Base-by-base conservation (phyloP, 495 filamentous ascomycete species). In the Cairneyella variabilis region DNA sequence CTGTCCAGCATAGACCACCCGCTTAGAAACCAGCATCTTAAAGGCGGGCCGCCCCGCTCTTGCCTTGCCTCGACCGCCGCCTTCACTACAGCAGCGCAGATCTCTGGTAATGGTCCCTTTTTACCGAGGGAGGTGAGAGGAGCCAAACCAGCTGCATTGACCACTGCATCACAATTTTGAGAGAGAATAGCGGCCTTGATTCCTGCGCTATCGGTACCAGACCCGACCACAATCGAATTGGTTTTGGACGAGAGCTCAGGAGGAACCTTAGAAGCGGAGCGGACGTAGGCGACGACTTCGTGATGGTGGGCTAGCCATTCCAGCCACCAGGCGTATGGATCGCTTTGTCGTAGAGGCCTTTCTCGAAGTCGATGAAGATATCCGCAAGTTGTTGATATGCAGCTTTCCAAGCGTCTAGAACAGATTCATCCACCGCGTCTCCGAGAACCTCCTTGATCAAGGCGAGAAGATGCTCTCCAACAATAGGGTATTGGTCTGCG, bases 131-230 rank as follows among this genome's bases (percentile, higher is more conserved):
- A 36, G 14, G 16, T 30, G 10, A 25, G 38, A 17, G 37, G 17
- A 2, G 54, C 54, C 54, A 52, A 7, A 16, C 48, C 54, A 51
- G 54, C 54, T 10, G 54, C 48, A 34, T 51, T 38, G 34, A 57
- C 20, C 14, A 57, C 47, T 4, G 54, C 54, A 39, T 52, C 40
- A 42, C 54, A 57, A 22, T 57, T 52, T n/a, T 51, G 18, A 11
- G 38, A 28, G 27, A 57, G 38, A 10, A 57, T 57, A 3, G 54
- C 48, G 22, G 18, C 47, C 28, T 57, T 51, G 23, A 57, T 39
- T 23, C 25, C 54, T 17, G 47, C 20, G 9, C 30, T 57, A 22
- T 57, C 54, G 20, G 21, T 51, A 21, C 25, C 54, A 7, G 38
- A 44, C 1, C 54, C 54, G 25, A 45, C 48, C 20, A 57, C 54